Percentiles rank a stretch among this genome's conserved stretches.
These are phyloP conservation scores for Lumnitzera racemosa DNA, from an alignment of 345 rosid species.

Conservation along the genomic window DNA sequence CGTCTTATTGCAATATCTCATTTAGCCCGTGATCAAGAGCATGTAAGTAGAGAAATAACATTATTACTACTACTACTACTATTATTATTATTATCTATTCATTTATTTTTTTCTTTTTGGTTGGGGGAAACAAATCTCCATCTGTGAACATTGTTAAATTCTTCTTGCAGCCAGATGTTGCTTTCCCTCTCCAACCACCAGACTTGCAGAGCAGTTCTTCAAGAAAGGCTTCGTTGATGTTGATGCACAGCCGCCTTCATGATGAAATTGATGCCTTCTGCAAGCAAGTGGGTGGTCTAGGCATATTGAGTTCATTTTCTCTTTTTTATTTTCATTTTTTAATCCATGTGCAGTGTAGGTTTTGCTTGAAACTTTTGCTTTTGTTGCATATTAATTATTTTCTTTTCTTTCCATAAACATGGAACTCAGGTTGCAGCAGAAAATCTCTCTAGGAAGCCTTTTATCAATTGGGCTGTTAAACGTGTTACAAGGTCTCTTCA, in stretches of 20 bases:
- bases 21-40: slow-evolving; percentile 90
- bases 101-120: neutral
- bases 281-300: slow-evolving; percentile 48
- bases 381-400: neutral
- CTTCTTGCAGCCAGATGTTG: slow-evolving; percentile 76
- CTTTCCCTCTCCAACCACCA: slow-evolving; percentile 73
- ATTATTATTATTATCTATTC: too few species aligned
- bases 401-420: neutral
- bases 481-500: slow-evolving; percentile 94
- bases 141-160: neutral
- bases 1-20: slow-evolving; percentile 84
- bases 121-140: neutral
- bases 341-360: neutral
- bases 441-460: slow-evolving; percentile 78
- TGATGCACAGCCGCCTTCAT: slow-evolving; percentile 65
- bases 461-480: slow-evolving; percentile 90
- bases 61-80: neutral
- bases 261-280: slow-evolving; percentile 83
- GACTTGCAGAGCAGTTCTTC: slow-evolving; percentile 51
- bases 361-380: too few species aligned
- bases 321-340: slow-evolving; percentile 4
- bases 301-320: neutral
- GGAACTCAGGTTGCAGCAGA: slow-evolving; percentile 65
- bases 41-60: slow-evolving; percentile 38
- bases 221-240: slow-evolving; percentile 48